Conservation (phyloP, 2,329 filamentous ascomycete species). For the Daldinia sp. region DNA sequence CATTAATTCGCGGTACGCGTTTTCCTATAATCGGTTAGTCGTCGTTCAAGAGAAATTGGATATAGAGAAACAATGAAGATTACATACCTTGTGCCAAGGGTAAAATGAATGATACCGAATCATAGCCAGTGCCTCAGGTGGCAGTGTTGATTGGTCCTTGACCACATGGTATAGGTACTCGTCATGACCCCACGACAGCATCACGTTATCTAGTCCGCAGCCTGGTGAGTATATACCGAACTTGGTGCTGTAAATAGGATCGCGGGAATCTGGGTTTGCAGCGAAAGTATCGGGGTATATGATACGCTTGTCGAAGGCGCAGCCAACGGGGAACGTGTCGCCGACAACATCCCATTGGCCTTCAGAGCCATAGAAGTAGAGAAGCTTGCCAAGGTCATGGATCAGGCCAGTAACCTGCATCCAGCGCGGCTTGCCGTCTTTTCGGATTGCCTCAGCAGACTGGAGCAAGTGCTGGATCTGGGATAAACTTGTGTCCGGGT, state of each 20-base stretch:
- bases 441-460: constrained; percentile 87
- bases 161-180: constrained; percentile 89
- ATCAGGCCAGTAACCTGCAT: constrained; percentile 84
- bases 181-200: constrained; percentile 92
- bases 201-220: constrained; percentile 87
- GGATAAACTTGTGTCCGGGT: constrained; percentile 87
- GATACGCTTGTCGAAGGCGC: constrained; percentile 77
- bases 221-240: constrained; percentile 83
- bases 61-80: background rate
- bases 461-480: constrained; percentile 94
- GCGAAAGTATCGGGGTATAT: constrained; percentile 84
- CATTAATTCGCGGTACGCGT: constrained; percentile 87
- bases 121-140: constrained; percentile 88
- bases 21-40: constrained; percentile 58
- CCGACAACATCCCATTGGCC: constrained; percentile 96
- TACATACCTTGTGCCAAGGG: constrained; percentile 77
- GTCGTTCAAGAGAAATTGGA: background rate
- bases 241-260: constrained; percentile 80
- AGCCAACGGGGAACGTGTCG: constrained; percentile 84
- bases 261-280: constrained; percentile 77
- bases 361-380: constrained; percentile 83
- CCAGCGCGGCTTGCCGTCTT: constrained; percentile 85
- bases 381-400: constrained; percentile 83
- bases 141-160: constrained; percentile 83
- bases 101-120: constrained; percentile 95